Percentiles rank a stretch among this genome's conserved stretches.
Evolutionary conservation across 1,284 basidiomycete species (phyloP).

Genomic region (Austropuccinia psidii): DNA sequence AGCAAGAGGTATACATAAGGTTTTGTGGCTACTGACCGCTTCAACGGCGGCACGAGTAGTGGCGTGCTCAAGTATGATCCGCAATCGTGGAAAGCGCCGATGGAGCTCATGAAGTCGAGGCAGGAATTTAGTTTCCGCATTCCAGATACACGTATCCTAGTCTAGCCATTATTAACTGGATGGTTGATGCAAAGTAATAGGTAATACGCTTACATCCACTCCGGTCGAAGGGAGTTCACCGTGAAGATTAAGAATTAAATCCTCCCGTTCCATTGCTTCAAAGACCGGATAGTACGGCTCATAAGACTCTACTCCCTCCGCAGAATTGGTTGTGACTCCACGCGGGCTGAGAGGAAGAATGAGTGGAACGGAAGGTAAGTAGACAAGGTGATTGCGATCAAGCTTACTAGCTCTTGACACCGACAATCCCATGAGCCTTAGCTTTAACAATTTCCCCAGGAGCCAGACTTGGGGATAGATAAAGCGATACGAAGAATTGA

Average conservation of each 20-base stretch:
- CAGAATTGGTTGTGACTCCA: conserved; percentile 96
- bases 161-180: neutral
- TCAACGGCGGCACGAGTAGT: conserved; percentile 94
- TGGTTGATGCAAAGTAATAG: neutral
- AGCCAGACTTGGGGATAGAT: conserved; percentile 81
- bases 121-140: conserved; percentile 85
- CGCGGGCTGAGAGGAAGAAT: conserved; percentile 54
- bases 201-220: conserved; percentile 55
- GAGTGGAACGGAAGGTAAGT: neutral
- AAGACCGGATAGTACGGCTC: conserved; percentile 91
- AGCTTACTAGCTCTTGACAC: conserved; percentile 34
- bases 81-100: conserved; percentile 74
- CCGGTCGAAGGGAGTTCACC: conserved; percentile 93
- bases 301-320: conserved; percentile 93
- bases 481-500: conserved; percentile 91
- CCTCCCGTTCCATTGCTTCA: conserved; percentile 83
- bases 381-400: neutral
- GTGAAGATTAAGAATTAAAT: conserved; percentile 92
- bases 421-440: conserved; percentile 66
- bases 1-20: neutral
- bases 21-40: conserved; percentile 46
- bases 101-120: conserved; percentile 80
- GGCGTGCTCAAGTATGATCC: conserved; percentile 98
- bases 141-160: conserved; percentile 84
- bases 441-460: conserved; percentile 86